A percentile compares a stretch with the other conserved stretches of the same genome.
Evolutionary conservation across 1,139 yeast species (phyloP).

Genomic region (Arxiozyma telluris): DNA sequence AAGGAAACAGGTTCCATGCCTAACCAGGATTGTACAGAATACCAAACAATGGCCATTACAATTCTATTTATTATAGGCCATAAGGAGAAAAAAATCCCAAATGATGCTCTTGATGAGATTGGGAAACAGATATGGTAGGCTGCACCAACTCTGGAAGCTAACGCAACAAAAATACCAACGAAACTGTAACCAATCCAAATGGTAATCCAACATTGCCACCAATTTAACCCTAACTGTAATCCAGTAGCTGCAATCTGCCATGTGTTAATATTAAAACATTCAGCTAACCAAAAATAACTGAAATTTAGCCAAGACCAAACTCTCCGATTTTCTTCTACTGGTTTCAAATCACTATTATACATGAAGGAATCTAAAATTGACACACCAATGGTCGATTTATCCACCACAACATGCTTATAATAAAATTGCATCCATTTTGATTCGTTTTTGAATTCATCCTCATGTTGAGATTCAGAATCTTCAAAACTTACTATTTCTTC

Average conservation of each 20-base stretch:
- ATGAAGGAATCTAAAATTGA: constrained; percentile 44
- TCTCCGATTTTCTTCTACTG: constrained; percentile 55
- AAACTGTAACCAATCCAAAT: constrained; percentile 67
- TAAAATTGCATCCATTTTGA: constrained; percentile 20
- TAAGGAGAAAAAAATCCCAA: constrained; percentile 68
- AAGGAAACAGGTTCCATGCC: constrained; percentile 77
- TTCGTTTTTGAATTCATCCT: constrained; percentile 10
- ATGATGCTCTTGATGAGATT: constrained; percentile 60
- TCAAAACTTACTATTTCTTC: constrained; percentile 1
- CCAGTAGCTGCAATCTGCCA: constrained; percentile 91
- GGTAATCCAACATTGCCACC: constrained; percentile 88
- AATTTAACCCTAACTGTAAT: constrained; percentile 58
- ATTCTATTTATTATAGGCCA: constrained; percentile 79
- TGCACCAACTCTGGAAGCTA: constrained; percentile 64
- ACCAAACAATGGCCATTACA: constrained; percentile 79
- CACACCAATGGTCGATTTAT: constrained; percentile 18
- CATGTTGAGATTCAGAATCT: constrained; percentile 5
- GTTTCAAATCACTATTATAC: constrained; percentile 64
- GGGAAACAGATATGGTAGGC: constrained; percentile 73
- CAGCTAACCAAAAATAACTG: constrained; percentile 78
- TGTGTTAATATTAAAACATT: constrained; percentile 77
- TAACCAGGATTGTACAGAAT: constrained; percentile 71
- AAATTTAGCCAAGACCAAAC: constrained; percentile 77
- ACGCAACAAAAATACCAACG: constrained; percentile 53
- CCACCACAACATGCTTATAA: constrained; percentile 21